These are phyloP conservation scores for Hylodesmum podocarpum DNA, from an alignment of 306 rosid genomes.

Conservation along the genomic window DNA sequence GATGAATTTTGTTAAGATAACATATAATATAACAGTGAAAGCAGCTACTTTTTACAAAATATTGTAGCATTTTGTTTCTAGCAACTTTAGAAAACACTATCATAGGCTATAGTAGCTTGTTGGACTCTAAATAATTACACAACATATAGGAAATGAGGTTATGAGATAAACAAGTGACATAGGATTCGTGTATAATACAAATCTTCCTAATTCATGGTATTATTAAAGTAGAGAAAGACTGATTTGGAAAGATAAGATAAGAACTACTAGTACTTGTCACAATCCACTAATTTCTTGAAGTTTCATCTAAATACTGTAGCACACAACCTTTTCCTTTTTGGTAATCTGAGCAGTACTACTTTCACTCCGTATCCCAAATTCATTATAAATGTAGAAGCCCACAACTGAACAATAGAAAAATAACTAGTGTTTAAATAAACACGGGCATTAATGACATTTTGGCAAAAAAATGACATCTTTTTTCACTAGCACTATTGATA, in stretches of 20 bases:
- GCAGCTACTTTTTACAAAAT: neutral
- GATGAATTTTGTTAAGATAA: neutral
- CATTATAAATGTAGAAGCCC: constrained; percentile 7
- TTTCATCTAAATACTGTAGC: constrained; percentile 24
- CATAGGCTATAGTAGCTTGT: neutral
- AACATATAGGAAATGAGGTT: neutral
- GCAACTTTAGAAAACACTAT: neutral
- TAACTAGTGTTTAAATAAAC: neutral
- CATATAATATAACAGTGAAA: neutral
- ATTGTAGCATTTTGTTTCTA: neutral
- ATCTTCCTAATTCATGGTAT: constrained; percentile 1
- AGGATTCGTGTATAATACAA: neutral
- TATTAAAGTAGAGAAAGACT: constrained; percentile 25
- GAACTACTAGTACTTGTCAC: constrained; percentile 4
- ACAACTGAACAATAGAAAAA: neutral
- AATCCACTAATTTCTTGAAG: constrained; percentile 28
- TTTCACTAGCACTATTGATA: neutral
- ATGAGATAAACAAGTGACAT: neutral
- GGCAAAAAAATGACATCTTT: neutral
- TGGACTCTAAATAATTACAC: neutral
- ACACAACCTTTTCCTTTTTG: constrained; percentile 30
- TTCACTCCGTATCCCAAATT: constrained; percentile 12
- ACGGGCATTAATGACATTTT: neutral
- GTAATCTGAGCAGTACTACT: constrained; percentile 20
- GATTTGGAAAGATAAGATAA: constrained; percentile 34